These are phyloP conservation scores for Xylaria scruposa DNA, from an alignment of 495 filamentous ascomycete genomes.

Conservation along the genomic window DNA sequence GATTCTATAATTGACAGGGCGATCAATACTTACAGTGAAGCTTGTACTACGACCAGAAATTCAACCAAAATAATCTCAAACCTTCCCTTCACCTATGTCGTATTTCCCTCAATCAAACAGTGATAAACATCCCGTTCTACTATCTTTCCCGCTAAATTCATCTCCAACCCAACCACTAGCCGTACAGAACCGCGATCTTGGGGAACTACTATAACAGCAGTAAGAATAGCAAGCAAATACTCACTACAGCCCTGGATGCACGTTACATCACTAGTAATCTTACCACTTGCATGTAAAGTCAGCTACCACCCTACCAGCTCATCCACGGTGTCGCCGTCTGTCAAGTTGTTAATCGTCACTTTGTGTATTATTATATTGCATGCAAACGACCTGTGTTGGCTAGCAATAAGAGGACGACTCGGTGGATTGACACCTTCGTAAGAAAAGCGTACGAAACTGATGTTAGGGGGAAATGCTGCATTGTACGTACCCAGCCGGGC, in stretches of 20 bases:
- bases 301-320: neutral
- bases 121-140: too few relatives aligned
- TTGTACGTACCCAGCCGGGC: neutral
- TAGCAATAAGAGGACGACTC: neutral
- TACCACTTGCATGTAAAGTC: neutral
- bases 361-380: neutral
- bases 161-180: neutral
- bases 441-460: neutral
- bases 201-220: neutral
- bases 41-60: neutral
- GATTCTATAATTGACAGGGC: too few relatives aligned
- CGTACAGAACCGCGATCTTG: neutral
- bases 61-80: neutral
- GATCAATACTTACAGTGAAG: too few relatives aligned
- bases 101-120: neutral
- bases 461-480: too few relatives aligned
- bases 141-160: neutral
- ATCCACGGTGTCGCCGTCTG: neutral
- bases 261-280: conserved; percentile 14
- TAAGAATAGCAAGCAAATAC: neutral
- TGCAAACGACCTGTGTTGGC: neutral
- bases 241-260: neutral
- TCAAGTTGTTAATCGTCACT: neutral
- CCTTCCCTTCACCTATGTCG: neutral
- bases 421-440: neutral